Evolutionary conservation across 306 rosid species (phyloP).

Genomic region (Astragalus membranaceus): DNA sequence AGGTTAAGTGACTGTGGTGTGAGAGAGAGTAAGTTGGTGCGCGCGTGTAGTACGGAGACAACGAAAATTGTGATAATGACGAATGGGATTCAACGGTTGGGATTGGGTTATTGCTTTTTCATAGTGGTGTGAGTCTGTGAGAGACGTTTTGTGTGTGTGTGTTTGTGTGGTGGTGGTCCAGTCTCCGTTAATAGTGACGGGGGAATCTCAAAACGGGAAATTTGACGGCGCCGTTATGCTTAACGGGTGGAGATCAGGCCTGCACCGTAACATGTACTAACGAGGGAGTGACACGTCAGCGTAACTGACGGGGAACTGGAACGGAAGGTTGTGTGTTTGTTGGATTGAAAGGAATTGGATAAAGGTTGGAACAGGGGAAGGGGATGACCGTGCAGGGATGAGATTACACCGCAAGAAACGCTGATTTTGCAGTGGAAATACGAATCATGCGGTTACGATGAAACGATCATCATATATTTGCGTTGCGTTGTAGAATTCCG

Average conservation of each 20-base stretch:
- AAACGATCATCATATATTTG: conserved; percentile 13
- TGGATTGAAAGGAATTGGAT: background rate
- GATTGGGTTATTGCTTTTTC: conserved; percentile 42
- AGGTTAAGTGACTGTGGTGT: background rate
- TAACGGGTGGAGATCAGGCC: conserved; percentile 1
- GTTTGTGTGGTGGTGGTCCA: conserved; percentile 47
- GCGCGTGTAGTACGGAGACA: conserved; percentile 33
- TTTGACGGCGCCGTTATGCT: conserved; percentile 94
- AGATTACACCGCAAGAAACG: conserved; percentile 4
- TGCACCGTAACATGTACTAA: conserved; percentile 29
- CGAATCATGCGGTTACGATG: conserved; percentile 24
- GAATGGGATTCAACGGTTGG: conserved; percentile 34
- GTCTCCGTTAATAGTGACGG: conserved; percentile 56
- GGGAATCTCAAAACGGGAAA: conserved; percentile 70
- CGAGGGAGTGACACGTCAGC: conserved; percentile 25
- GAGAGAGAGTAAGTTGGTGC: conserved; percentile 25
- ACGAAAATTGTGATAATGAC: conserved; percentile 35
- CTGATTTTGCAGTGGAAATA: background rate
- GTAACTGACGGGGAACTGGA: background rate
- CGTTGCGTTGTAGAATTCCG: conserved; percentile 33
- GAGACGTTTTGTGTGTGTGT: background rate
- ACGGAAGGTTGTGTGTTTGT: conserved; percentile 4
- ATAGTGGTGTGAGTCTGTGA: conserved; percentile 20
- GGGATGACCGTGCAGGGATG: background rate
- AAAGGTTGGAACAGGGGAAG: background rate